Base-by-base conservation (phyloP, 1,284 basidiomycete species). In the Fomes fomentarius region DNA sequence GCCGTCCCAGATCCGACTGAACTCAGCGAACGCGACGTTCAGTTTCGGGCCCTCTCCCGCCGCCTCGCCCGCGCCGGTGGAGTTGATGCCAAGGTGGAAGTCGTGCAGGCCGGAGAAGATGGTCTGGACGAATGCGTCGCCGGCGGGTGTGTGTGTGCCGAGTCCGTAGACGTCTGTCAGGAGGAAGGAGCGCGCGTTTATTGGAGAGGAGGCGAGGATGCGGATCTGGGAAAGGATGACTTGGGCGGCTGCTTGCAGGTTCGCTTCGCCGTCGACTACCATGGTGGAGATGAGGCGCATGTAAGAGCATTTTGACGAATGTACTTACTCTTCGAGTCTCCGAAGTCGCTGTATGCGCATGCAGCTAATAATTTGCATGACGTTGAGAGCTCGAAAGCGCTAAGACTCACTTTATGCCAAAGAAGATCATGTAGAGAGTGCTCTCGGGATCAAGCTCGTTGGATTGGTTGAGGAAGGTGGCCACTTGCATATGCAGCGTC, bases 341-440 rank as follows among this genome's bases (percentile, higher is more conserved):
- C 58, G 52, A 64, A 70, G 50, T 71, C 69, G 40, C 70, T 72
- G 50, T 19, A 19, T 28, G n/a, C 37, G 19, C n/a, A 21, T 1
- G 24, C 2, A 21, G 19, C 15, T 9, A 17, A 4, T 7, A 9
- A 21, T 24, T 10, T 10, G n/a, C n/a, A n/a, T 9, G 24, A 24
- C 5, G 19, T 10, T 17, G 4, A 14, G 12, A 7, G 19, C 25
- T 5, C 30, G 28, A 19, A 19, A 45, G 37, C 4, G 30, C 12
- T 12, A 24, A 10, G 35, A 21, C 26, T 21, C 33, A 72, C 70
- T 74, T 74, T 50, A 74, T 74, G 4, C 72, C 73, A 44, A 74
- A 74, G 65, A 72, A 74, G 15, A 72, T 62, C 9, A 65, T 64
- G 41, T 72, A 74, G 1, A 74, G 59, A 9, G 73, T 74, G 2